Base-by-base conservation (phyloP, 176 grass and related monocot genomes). In the Ensete glaucum region DNA sequence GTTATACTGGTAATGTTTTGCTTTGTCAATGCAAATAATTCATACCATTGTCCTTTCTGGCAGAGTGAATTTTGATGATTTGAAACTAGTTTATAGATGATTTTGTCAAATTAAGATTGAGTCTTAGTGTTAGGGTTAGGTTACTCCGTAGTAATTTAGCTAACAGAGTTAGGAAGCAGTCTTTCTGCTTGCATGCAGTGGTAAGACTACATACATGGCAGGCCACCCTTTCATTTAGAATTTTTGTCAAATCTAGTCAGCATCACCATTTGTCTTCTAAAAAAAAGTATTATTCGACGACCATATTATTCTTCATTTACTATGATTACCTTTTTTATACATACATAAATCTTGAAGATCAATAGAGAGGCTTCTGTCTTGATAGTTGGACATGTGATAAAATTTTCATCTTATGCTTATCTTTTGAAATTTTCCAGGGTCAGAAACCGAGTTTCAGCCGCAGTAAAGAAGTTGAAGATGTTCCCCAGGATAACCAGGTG, bases 401-500 rank as follows among this genome's bases (percentile, higher is more conserved):
- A 49, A 15, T 13, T 69, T 17, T 70, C 15, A 15, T 9, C 15
- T 17, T 11, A 10, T 50, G 8, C n/a, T 9, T 21, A 1, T 70
- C 43, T 70, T 48, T 34, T 10, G 19, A 65, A 65, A 65, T 52
- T 71, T 69, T 81, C 20, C 85, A 98, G 95, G 95, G 95, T 80
- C 82, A 58, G 53, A 98, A 89, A 70, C 86, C 89, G 88, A 93
- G 65, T 85, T 91, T 77, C 62, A 89, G 62, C 79, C 82, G 88
- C 73, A 52, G 74, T 72, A 93, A 82, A 91, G 90, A 93, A 76
- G 79, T 76, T 84, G 92, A 91, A 86, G 93, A 89, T 76, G 83
- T 67, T 75, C 73, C 73, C 73, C 82, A 85, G 82, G 73, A 76
- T 75, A 52, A 78, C 54, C 84, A 78, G 81, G 78, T 67, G 66